A percentile compares a stretch with the other conserved stretches of the same genome.
Conservation (phyloP, 108 stramenopile genomes). For the Schizochytrium sp. region DNA sequence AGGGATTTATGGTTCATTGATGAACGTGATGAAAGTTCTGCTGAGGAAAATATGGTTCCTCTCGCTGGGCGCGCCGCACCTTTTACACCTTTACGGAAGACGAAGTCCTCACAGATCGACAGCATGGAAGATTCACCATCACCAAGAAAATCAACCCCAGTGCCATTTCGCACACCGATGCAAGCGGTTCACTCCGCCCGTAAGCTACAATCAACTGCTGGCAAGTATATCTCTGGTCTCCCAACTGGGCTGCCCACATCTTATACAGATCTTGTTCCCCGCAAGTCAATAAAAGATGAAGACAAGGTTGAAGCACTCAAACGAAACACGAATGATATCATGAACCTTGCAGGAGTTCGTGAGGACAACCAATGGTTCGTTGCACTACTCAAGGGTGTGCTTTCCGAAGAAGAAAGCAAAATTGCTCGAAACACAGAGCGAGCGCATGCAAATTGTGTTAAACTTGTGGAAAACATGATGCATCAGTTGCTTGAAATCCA, state of each 20-base stretch:
- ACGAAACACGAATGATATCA: conserved; percentile 46
- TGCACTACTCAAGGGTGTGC: neutral
- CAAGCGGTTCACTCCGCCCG: neutral
- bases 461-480: neutral
- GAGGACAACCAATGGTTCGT: conserved; percentile 36
- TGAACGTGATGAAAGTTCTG: neutral
- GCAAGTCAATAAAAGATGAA: neutral
- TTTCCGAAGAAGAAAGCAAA: neutral
- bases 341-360: neutral
- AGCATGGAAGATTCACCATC: neutral
- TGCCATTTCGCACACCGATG: neutral
- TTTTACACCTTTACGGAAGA: neutral
- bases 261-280: too few relatives aligned
- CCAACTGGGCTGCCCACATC: too few relatives aligned
- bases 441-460: neutral
- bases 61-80: neutral
- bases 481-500: neutral
- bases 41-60: neutral
- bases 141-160: neutral
- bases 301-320: neutral
- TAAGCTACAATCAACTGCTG: too few relatives aligned
- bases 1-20: conserved; percentile 30
- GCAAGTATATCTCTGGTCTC: too few relatives aligned
- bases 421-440: neutral
- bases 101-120: neutral